phyloP scores from a whole-genome alignment of 768 basidiomycete species.

The Lactarius akahatsu region DNA sequence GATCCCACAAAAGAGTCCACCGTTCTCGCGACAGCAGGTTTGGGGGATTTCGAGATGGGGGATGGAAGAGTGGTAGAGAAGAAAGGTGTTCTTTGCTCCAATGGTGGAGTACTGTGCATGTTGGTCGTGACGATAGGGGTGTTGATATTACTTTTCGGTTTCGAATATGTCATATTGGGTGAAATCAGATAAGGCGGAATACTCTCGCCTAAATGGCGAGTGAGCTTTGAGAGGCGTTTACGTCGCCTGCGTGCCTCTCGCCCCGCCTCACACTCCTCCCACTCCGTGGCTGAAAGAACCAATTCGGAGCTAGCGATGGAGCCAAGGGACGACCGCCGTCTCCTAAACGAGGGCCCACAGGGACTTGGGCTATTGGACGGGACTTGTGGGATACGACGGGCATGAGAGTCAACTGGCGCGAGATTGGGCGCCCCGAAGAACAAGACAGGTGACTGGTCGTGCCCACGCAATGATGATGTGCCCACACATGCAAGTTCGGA shows the following conservation, averaged over 20 bases:
- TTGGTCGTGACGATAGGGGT: not conserved
- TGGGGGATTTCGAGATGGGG: not conserved
- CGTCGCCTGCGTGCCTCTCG: constrained; percentile 17
- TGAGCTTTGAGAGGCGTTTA: constrained; percentile 26
- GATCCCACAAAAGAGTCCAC: constrained; percentile 11
- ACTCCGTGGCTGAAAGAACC: constrained; percentile 2
- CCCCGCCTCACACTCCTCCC: constrained; percentile 14
- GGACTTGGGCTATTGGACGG: constrained; percentile 2
- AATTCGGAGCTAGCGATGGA: constrained; percentile 13
- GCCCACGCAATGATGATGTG: too few species aligned
- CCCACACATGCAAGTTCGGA: not conserved
- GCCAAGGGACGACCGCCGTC: constrained; percentile 12
- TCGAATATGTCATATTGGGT: not conserved
- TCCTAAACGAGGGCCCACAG: not conserved
- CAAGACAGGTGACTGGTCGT: not conserved
- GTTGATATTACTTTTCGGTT: not conserved
- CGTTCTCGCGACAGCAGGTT: not conserved
- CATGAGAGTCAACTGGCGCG: not conserved
- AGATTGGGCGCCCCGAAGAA: not conserved
- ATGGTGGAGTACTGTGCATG: not conserved
- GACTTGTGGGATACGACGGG: not conserved
- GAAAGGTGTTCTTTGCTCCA: not conserved
- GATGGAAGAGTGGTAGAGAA: not conserved
- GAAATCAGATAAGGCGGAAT: constrained; percentile 21
- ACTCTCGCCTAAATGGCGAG: constrained; percentile 22